These are phyloP conservation scores for Pontederia paniculata DNA, from an alignment of 176 grass and related monocot genomes.

Conservation along the genomic window DNA sequence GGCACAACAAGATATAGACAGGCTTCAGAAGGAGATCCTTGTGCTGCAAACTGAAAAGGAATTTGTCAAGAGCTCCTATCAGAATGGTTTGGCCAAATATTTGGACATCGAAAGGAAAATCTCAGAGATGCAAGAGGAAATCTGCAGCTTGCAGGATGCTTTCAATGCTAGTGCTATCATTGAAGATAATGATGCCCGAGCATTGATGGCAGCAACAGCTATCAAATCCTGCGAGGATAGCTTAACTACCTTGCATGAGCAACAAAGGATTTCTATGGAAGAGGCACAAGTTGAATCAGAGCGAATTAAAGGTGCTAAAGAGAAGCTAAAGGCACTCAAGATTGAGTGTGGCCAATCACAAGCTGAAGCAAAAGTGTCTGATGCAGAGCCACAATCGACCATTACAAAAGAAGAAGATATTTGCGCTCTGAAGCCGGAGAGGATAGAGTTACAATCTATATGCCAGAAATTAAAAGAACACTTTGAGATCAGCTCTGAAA, in stretches of 20 bases:
- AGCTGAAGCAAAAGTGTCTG: not conserved
- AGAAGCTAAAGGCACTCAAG: not conserved
- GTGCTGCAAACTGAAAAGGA: conserved; percentile 7
- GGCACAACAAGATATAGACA: conserved; percentile 11
- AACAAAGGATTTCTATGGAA: not conserved
- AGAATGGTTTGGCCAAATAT: not conserved
- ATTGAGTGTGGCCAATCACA: not conserved
- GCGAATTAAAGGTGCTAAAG: conserved; percentile 3
- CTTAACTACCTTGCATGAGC: not conserved
- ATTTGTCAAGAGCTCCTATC: conserved; percentile 5
- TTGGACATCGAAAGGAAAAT: conserved; percentile 1
- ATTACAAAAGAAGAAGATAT: not conserved
- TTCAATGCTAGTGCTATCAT: conserved; percentile 10
- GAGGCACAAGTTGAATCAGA: not conserved
- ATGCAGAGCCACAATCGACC: not conserved
- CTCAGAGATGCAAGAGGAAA: conserved; percentile 3
- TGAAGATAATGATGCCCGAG: conserved; percentile 5
- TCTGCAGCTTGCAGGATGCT: conserved; percentile 4
- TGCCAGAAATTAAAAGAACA: conserved; percentile 10
- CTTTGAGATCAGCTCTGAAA: conserved; percentile 11
- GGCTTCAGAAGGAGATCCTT: conserved; percentile 15
- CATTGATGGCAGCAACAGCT: conserved; percentile 13
- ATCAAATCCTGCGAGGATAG: conserved; percentile 17
- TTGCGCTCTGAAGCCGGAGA: not conserved
- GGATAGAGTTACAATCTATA: not conserved